phyloP scores from a whole-genome alignment of 768 basidiomycete genomes.

The Rhodotorula toruloides region DNA sequence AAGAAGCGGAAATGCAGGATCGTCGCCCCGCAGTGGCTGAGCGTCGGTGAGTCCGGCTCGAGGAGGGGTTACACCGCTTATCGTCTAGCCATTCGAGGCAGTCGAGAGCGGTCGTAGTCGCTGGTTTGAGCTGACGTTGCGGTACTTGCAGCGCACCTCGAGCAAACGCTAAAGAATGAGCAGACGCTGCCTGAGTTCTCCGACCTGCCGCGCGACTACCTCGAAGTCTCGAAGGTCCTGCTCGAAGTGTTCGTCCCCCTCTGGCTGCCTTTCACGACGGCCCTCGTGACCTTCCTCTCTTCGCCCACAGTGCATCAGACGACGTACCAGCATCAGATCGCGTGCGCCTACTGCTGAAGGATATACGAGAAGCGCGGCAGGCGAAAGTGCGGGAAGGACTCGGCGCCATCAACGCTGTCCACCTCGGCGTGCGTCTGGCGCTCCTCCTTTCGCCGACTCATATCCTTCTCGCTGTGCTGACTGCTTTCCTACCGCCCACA shows the following conservation, averaged over 20 bases:
- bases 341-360: conserved; percentile 77
- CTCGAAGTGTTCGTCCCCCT: conserved; percentile 71
- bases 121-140: too few relatives aligned
- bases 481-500: conserved; percentile 44
- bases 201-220: conserved; percentile 74
- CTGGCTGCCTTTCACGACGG: background rate
- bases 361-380: conserved; percentile 91
- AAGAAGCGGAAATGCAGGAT: conserved; percentile 91
- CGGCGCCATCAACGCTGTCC: conserved; percentile 69
- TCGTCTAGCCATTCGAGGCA: too few relatives aligned
- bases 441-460: background rate
- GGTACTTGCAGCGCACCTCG: conserved; percentile 78
- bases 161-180: conserved; percentile 68
- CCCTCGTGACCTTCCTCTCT: background rate
- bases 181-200: conserved; percentile 69
- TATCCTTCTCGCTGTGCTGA: background rate
- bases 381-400: conserved; percentile 87
- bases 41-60: conserved; percentile 69
- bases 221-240: conserved; percentile 83
- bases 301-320: conserved; percentile 66
- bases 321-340: conserved; percentile 80
- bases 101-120: too few relatives aligned
- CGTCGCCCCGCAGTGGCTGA: conserved; percentile 82
- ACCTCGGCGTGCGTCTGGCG: conserved; percentile 60
- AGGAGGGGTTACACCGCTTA: too few relatives aligned